These are phyloP conservation scores for Litsea cubeba DNA, from an alignment of 164 flowering plant genomes.

Conservation along the genomic window DNA sequence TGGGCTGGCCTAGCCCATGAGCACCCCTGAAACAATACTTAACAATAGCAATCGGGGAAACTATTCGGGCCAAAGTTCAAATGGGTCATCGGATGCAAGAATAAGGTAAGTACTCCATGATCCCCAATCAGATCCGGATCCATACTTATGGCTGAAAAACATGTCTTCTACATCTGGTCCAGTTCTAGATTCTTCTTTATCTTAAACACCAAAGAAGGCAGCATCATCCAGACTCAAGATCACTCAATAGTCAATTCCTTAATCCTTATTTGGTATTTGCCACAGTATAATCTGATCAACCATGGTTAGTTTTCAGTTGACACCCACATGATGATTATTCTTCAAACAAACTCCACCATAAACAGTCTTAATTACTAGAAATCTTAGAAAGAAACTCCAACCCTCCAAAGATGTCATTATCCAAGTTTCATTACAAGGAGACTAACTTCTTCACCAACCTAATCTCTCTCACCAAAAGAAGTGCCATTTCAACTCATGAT, in stretches of 20 bases:
- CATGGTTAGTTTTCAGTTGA: background rate
- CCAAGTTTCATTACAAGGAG: background rate
- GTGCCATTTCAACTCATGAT: background rate
- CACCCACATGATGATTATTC: conserved; percentile 4
- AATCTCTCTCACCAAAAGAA: background rate
- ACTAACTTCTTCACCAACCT: background rate
- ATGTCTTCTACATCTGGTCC: background rate
- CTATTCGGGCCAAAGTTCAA: background rate
- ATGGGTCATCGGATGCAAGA: background rate
- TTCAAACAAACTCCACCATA: conserved; percentile 1
- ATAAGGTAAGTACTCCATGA: no score
- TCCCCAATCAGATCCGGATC: no score
- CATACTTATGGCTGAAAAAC: background rate
- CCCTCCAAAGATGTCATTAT: background rate
- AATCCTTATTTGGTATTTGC: background rate
- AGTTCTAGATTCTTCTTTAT: background rate
- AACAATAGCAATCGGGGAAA: background rate
- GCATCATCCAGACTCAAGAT: background rate
- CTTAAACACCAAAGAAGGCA: background rate
- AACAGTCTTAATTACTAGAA: background rate
- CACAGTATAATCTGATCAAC: background rate
- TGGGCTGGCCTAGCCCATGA: no score
- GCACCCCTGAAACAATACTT: no score
- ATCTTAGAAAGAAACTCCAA: background rate
- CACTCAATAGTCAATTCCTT: no score